Percentiles rank a stretch among this genome's conserved stretches.
phyloP scores from a whole-genome alignment of 2,329 filamentous ascomycete genomes.

The Fusarium humuli region DNA sequence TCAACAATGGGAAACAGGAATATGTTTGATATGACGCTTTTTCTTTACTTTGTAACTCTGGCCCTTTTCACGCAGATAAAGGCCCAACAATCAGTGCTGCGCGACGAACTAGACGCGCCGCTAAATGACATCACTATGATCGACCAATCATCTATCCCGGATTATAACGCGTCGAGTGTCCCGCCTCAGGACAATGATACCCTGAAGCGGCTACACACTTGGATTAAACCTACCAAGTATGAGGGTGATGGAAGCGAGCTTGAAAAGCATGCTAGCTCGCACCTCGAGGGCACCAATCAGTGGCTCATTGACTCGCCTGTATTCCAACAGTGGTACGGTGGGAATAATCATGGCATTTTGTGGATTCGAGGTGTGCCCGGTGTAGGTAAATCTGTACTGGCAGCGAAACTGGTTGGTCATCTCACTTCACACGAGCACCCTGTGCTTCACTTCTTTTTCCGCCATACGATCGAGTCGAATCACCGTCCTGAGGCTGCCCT shows the following conservation, averaged over 20 bases:
- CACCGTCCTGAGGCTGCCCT: slow-evolving; percentile 47
- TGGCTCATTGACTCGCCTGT: slow-evolving; percentile 16
- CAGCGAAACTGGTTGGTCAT: slow-evolving; percentile 43
- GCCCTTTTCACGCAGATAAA: neutral
- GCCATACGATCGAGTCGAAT: slow-evolving; percentile 54
- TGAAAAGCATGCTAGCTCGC: slow-evolving; percentile 21
- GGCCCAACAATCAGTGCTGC: neutral
- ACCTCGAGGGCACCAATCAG: slow-evolving; percentile 19
- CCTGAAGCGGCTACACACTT: slow-evolving; percentile 36
- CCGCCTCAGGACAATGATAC: slow-evolving; percentile 42
- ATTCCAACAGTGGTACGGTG: slow-evolving; percentile 28
- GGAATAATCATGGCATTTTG: slow-evolving; percentile 11
- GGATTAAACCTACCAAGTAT: slow-evolving; percentile 31
- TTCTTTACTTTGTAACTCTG: neutral
- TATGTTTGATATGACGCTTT: neutral
- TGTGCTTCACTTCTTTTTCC: slow-evolving; percentile 56
- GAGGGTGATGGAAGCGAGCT: slow-evolving; percentile 27
- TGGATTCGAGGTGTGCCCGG: slow-evolving; percentile 52
- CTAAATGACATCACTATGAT: slow-evolving; percentile 36
- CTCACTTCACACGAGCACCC: slow-evolving; percentile 27
- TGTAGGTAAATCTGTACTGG: slow-evolving; percentile 54
- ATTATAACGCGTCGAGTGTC: slow-evolving; percentile 50
- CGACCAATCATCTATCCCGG: slow-evolving; percentile 43
- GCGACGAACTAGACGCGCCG: neutral
- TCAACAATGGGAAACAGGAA: neutral